phyloP scores from a whole-genome alignment of 1,139 yeast genomes.

The Blastobotrys illinoisensis region DNA sequence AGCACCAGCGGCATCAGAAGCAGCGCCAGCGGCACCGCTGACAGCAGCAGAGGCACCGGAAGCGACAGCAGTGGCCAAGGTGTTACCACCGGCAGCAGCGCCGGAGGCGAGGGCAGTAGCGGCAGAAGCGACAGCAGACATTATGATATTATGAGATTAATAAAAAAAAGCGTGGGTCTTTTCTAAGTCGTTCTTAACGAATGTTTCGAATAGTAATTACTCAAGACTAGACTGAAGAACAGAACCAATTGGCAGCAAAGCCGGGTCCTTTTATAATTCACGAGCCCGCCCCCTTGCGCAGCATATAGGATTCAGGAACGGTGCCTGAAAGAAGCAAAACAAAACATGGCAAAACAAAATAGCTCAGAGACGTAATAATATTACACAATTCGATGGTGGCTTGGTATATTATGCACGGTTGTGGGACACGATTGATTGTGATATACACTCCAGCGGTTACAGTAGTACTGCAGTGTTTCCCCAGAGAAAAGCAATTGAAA shows the following conservation, averaged over 20 bases:
- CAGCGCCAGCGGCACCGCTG: slow-evolving; percentile 9
- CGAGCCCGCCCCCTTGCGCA: not conserved
- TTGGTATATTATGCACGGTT: not conserved
- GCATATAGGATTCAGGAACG: not conserved
- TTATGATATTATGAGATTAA: slow-evolving; percentile 1
- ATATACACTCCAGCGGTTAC: not conserved
- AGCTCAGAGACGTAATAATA: not conserved
- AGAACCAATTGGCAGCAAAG: not conserved
- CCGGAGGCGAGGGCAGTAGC: slow-evolving; percentile 9
- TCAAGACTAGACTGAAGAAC: not conserved
- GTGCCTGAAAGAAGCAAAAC: not conserved
- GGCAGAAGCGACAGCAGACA: slow-evolving; percentile 12
- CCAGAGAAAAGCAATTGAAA: not conserved
- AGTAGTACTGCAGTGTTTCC: not conserved
- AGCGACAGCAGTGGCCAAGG: slow-evolving; percentile 11
- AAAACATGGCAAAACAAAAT: not conserved
- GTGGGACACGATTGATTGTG: not conserved
- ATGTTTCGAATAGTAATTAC: not conserved
- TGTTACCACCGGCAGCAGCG: slow-evolving; percentile 11
- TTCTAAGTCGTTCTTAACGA: not conserved
- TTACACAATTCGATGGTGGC: not conserved
- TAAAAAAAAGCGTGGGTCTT: slow-evolving; percentile 1
- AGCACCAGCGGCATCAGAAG: slow-evolving; percentile 8
- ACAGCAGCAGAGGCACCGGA: slow-evolving; percentile 11
- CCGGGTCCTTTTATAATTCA: not conserved